Evolutionary conservation across 805 yeast genomes (phyloP).

Genomic region (Ogataea ganodermae): DNA sequence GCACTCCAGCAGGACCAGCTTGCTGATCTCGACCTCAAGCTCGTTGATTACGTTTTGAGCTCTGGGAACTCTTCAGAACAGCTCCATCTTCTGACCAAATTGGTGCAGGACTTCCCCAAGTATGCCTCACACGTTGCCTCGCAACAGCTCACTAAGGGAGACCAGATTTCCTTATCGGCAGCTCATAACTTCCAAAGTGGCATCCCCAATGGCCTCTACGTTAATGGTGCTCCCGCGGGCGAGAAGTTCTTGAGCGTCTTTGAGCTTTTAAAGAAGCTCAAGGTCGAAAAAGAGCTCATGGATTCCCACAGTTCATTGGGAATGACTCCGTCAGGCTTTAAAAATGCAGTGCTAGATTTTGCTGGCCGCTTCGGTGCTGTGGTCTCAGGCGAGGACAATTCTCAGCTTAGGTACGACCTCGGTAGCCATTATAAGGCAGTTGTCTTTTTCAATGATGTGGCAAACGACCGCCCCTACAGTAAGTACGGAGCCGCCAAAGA

Average conservation of each 20-base stretch:
- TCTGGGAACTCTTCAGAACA: conserved; percentile 29
- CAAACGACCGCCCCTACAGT: conserved; percentile 55
- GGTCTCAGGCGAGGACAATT: conserved; percentile 12
- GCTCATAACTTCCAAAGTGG: conserved; percentile 11
- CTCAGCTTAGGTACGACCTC: conserved; percentile 28
- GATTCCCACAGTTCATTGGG: conserved; percentile 34
- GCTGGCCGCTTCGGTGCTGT: conserved; percentile 27
- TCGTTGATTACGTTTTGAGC: conserved; percentile 42
- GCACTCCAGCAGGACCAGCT: conserved; percentile 37
- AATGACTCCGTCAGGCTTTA: conserved; percentile 36
- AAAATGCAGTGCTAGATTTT: conserved; percentile 42
- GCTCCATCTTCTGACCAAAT: conserved; percentile 39
- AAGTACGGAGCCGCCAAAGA: conserved; percentile 46
- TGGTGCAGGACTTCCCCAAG: conserved; percentile 58
- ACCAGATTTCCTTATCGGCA: not conserved
- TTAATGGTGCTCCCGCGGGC: conserved; percentile 70
- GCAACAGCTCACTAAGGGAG: conserved; percentile 13
- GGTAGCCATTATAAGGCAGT: conserved; percentile 38
- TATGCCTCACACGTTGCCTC: conserved; percentile 43
- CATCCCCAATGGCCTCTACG: conserved; percentile 49
- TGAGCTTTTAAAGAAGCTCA: conserved; percentile 41
- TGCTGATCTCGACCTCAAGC: conserved; percentile 40
- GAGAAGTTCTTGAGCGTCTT: conserved; percentile 45
- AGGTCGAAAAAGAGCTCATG: conserved; percentile 35
- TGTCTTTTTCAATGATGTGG: conserved; percentile 78